Conservation (phyloP, 2,329 filamentous ascomycete species). For the Aspergillus calidoustus region DNA sequence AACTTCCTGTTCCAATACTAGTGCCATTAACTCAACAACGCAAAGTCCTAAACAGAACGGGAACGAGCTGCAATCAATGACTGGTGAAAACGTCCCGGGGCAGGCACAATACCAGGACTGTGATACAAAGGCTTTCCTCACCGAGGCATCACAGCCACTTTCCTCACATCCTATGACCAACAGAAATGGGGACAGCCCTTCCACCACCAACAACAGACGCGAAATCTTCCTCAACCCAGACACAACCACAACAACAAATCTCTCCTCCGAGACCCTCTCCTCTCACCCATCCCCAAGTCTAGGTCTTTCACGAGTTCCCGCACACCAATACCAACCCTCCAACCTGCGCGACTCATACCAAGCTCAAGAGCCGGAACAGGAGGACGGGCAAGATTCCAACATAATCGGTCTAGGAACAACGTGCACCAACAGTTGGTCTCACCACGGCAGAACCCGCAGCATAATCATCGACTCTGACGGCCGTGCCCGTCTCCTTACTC, state of each 20-base stretch:
- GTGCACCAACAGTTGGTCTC: not conserved
- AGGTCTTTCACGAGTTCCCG: slow-evolving; percentile 11
- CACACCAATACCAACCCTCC: not conserved
- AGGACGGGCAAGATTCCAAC: not conserved
- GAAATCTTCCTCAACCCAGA: slow-evolving; percentile 27
- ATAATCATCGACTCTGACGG: slow-evolving; percentile 32
- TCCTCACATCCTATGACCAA: not conserved
- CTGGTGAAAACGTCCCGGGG: not conserved
- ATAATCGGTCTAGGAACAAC: not conserved
- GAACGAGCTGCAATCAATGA: slow-evolving; percentile 8
- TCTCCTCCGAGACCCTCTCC: slow-evolving; percentile 11
- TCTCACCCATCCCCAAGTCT: slow-evolving; percentile 16
- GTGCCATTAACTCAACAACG: not conserved
- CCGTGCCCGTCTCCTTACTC: slow-evolving; percentile 24
- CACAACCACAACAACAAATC: slow-evolving; percentile 4
- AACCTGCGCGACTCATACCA: not conserved
- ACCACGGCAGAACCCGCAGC: slow-evolving; percentile 4
- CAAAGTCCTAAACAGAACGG: slow-evolving; percentile 5
- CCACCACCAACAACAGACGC: slow-evolving; percentile 14
- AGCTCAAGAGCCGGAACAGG: not conserved
- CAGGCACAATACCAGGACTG: slow-evolving; percentile 10
- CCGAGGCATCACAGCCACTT: not conserved
- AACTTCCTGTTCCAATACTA: slow-evolving; percentile 19
- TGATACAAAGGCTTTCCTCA: slow-evolving; percentile 19
- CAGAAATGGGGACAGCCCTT: not conserved